Evolutionary conservation across 148 eudicot species (phyloP), one percentile per base, ranked within the genome.

Genomic region (Cornus florida): DNA sequence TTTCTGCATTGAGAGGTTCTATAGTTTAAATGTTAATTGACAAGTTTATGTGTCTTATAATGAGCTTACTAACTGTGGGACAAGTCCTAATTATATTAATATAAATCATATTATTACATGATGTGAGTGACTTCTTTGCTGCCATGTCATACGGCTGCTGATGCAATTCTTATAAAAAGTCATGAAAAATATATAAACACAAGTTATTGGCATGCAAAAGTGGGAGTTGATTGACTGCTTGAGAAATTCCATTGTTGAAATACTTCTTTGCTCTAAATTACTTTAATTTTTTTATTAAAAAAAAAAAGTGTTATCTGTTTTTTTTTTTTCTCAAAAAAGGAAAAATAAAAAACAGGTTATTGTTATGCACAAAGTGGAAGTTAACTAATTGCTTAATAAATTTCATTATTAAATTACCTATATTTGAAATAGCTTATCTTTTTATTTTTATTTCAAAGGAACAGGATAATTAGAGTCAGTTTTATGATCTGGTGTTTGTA

Each of bases 161-260:
- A 13, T 53, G 59, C 59, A 14, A 53, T 41, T 41, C 59, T 6
- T 14, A 13, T 53, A 53, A 11, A 53, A 10, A 53, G 53, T 75
- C 64, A 33, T 20, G 16, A 20, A 73, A 73, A 57, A 16, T 17
- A 41, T 16, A 33, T 43, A 66, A 41, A 66, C 0, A 41, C 70
- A 64, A 39, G 41, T 67, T 64, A 75, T 39, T 75, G 31, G 70
- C 70, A n/a, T 75, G 50, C 33, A 59, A 24, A 13, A 12, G 46
- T 50, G n/a, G 46, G 23, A 57, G 17, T 73, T 24, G 48, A 56
- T 19, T 73, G 22, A 43, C 14, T 17, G 57, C 57, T 23, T n/a
- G 67, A 17, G 5, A 24, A 67, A 50, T 48, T 31, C 12, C 35
- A 38, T 77, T 41, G n/a, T n/a, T n/a, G n/a, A n/a, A n/a, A n/a